Base-by-base conservation (phyloP, 148 eudicot genomes). In the Suaeda aralocaspica region DNA sequence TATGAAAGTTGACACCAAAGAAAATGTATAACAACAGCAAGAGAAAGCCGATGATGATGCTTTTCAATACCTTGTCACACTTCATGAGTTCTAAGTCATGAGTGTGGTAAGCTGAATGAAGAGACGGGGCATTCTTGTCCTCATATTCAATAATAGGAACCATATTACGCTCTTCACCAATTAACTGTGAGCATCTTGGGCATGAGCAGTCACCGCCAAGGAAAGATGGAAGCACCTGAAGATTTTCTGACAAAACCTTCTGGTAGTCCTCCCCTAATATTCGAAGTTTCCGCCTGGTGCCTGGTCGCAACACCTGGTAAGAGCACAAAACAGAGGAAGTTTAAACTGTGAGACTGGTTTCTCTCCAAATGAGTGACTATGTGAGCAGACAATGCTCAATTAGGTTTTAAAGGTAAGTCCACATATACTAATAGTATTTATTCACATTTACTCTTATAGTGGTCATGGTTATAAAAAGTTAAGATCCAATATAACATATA, bases 151-250 rank as follows among this genome's bases (percentile, higher is more conserved):
- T 30, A 44, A 51, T 51, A 44, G 74, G 72, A 55, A 34, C 72
- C 53, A 62, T 25, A 36, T 69, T 66, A 50, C 34, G 50, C 41
- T 56, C 72, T 58, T 45, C 67, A 28, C 49, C 59, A 3, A 19
- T 57, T 22, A 16, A 15, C 19, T 66, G 60, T 49, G 77, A 55
- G 57, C 92, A 88, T 65, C 67, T 88, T 29, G 74, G 66, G 78
- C 92, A 88, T 3, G 76, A 66, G 76, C 89, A 88, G 8, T 78
- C 76, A 50, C 89, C 89, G 18, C 87, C 92, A 2, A 88, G 84
- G 70, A 80, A 83, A 28, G 81, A 65, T 26, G 92, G 92, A 58
- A 80, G 64, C 28, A 68, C 46, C 69, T 80, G 60, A 59, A 88
- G 78, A 76, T 57, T 77, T 67, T 80, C 79, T 22, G 79, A 78